Conservation (phyloP, 768 basidiomycete genomes). For the Russula dissimulans region DNA sequence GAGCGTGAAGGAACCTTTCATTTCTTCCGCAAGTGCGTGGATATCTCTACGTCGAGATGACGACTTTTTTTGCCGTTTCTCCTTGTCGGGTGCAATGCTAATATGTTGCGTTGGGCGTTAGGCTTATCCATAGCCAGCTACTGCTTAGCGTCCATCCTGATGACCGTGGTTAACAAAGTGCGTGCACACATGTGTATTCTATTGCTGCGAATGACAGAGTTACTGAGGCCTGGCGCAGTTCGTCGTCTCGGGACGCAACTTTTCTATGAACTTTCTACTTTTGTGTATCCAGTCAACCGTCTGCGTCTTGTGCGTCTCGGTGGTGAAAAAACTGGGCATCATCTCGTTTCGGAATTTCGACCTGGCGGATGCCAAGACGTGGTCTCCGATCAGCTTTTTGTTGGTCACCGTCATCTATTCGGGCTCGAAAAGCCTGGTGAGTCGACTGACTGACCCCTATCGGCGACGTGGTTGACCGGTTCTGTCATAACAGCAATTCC, state of each 20-base stretch:
- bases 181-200: slow-evolving; percentile 7
- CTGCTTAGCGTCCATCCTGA: slow-evolving; percentile 86
- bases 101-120: slow-evolving; percentile 24
- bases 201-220: background rate
- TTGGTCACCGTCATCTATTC: slow-evolving; percentile 96
- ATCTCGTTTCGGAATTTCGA: slow-evolving; percentile 84
- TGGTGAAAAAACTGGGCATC: slow-evolving; percentile 64
- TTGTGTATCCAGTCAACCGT: slow-evolving; percentile 86
- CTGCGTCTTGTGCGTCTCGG: slow-evolving; percentile 67
- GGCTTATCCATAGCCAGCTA: slow-evolving; percentile 82
- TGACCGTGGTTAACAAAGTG: slow-evolving; percentile 98
- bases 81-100: background rate
- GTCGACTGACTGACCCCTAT: slow-evolving; percentile 25
- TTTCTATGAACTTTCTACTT: slow-evolving; percentile 96
- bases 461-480: background rate
- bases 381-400: slow-evolving; percentile 91
- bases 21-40: slow-evolving; percentile 26
- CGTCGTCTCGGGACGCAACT: slow-evolving; percentile 86
- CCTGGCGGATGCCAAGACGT: slow-evolving; percentile 72
- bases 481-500: slow-evolving; percentile 63
- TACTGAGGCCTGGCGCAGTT: slow-evolving; percentile 41
- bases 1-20: slow-evolving; percentile 24
- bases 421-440: slow-evolving; percentile 90
- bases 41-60: background rate
- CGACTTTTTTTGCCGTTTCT: background rate